phyloP scores from a whole-genome alignment of 169 alveolate species.

The Cryptosporidium baileyi region DNA sequence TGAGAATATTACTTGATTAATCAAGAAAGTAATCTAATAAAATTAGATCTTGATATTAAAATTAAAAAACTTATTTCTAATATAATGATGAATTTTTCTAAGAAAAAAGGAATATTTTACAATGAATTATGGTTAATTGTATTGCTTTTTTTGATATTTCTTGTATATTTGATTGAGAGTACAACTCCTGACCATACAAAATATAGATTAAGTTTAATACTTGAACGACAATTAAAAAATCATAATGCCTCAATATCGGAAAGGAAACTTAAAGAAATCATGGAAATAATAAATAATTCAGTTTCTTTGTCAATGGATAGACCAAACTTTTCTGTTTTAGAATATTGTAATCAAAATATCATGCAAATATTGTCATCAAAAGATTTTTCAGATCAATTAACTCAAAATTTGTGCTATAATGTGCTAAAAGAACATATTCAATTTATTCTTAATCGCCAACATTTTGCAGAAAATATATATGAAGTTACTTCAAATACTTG shows the following conservation, averaged over 20 bases:
- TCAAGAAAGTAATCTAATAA: too few species aligned
- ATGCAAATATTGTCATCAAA: not conserved
- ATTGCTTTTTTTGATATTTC: not conserved
- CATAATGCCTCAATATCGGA: not conserved
- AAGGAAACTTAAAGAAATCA: not conserved
- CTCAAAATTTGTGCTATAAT: conserved; percentile 6
- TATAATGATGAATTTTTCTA: too few species aligned
- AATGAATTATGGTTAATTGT: not conserved
- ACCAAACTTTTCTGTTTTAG: not conserved
- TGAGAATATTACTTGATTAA: too few species aligned
- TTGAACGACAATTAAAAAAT: not conserved
- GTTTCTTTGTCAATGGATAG: not conserved
- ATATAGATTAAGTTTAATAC: conserved; percentile 1
- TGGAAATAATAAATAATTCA: not conserved
- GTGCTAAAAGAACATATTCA: conserved; percentile 16
- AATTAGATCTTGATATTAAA: too few species aligned
- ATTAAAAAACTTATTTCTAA: too few species aligned
- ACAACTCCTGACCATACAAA: conserved; percentile 13
- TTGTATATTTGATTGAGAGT: not conserved
- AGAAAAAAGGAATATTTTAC: too few species aligned
- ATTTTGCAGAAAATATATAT: conserved; percentile 59
- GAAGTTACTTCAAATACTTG: not conserved
- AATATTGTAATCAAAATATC: not conserved
- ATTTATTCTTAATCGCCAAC: conserved; percentile 40
- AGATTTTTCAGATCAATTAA: not conserved